Evolutionary conservation across 2,329 filamentous ascomycete species (phyloP), one percentile per base, ranked within the genome.

Genomic region (Ceratocystiopsis sp.): DNA sequence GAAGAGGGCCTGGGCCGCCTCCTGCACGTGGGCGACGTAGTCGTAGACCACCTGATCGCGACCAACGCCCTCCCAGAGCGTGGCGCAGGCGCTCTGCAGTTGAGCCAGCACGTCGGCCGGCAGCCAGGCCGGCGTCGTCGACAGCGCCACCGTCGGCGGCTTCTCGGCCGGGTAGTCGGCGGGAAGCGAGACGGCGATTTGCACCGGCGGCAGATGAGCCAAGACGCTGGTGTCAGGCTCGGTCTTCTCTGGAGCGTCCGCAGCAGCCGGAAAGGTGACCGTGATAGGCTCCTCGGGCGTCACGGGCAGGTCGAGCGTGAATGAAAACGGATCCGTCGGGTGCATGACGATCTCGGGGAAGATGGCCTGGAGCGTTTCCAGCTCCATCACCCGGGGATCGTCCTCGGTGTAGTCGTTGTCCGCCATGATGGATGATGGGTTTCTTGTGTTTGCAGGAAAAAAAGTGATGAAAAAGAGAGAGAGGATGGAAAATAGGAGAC

Each of bases 1-100:
- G 55, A 82, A 82, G 14, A 70, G 69, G 47, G 68, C 59, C 45
- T 69, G 60, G 5, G 73, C 69, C 12, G 63, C 66, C 53, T 70
- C 70, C 54, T 75, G 71, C 21, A 78, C 56, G 52, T 72, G 70
- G 52, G 82, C 78, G 44, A 82, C 73, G 50, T 75, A 80, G 21
- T 65, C 65, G 55, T 69, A 84, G 18, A 73, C 66, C 18, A 78
- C 67, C 56, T 69, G 69, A 51, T 71, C 69, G 37, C 61, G 69
- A 5, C 75, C 75, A 34, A 70, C 61, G 15, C 78, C 74, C 49
- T 78, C 71, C 78, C 78, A 82, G 40, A 80, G 55, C 2, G 61
- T 59, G 4, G 61, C 50, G 0, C 66, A 68, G 41, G 76, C 68
- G 4, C 58, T 54, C 51, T 73, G 62, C 12, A 81, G 61, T 35